phyloP scores from a whole-genome alignment of 805 yeast genomes.

The Zygoascus bituminiphila region DNA sequence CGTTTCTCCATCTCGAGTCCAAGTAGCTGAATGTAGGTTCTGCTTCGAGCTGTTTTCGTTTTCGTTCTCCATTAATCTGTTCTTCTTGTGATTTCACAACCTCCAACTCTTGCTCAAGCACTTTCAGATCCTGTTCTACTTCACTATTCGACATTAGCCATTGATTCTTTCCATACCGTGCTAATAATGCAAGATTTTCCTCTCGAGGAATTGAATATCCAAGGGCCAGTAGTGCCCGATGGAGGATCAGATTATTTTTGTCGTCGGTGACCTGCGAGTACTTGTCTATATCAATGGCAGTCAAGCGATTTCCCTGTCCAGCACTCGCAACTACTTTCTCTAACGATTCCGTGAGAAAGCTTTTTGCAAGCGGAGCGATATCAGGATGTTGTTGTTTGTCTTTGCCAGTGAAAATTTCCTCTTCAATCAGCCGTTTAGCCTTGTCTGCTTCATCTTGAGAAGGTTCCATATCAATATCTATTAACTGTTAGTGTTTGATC shows the following conservation, averaged over 20 bases:
- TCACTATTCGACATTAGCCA: conserved; percentile 27
- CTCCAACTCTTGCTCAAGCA: conserved; percentile 18
- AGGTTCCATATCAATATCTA: conserved; percentile 10
- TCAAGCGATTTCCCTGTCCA: not conserved
- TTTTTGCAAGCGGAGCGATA: not conserved
- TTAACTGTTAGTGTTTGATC: too few species aligned
- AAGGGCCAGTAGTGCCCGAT: conserved; percentile 20
- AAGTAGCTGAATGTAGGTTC: conserved; percentile 17
- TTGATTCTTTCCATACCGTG: conserved; percentile 24
- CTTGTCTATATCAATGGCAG: conserved; percentile 21
- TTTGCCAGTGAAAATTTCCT: not conserved
- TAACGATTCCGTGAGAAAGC: conserved; percentile 5
- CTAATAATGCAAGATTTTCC: conserved; percentile 23
- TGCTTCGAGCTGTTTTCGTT: conserved; percentile 14
- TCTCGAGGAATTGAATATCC: conserved; percentile 21
- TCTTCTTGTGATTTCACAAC: conserved; percentile 9
- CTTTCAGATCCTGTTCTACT: conserved; percentile 19
- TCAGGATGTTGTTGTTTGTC: not conserved
- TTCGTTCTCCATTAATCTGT: conserved; percentile 14
- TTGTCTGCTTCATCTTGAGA: conserved; percentile 2
- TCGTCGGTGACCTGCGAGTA: conserved; percentile 20
- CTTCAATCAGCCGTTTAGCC: conserved; percentile 7
- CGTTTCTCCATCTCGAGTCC: conserved; percentile 19
- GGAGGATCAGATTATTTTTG: conserved; percentile 12
- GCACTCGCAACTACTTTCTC: conserved; percentile 3